Base-by-base conservation (phyloP, 2,329 filamentous ascomycete species). In the Tolypocladium amazonense region DNA sequence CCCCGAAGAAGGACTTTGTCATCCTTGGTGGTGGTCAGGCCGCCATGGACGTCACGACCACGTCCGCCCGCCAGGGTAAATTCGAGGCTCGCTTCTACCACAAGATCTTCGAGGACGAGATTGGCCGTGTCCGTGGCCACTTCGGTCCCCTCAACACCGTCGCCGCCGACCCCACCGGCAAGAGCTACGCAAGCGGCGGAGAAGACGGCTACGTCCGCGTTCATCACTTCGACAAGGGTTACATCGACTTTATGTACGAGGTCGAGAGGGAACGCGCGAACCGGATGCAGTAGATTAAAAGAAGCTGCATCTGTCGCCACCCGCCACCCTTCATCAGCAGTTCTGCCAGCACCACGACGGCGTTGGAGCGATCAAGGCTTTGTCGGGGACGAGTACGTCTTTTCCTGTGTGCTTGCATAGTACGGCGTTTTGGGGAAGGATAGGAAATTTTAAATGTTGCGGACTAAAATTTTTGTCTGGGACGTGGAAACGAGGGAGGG, bases 41-140 rank as follows among this genome's bases (percentile, higher is more conserved):
- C 65, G 94, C 94, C 72, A 97, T 97, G 91, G 93, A 97, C 73
- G 94, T 99, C 77, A 99, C 94, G 61, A 95, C 90, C 59, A 97
- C 94, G 57, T 88, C 88, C 39, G 88, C 92, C 56, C 86, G 94
- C 66, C 94, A 99, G 82, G 94, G 94, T 79, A 97, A 97, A 80
- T 99, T 99, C 81, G 94, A 99, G 78, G 94, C 94, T 53, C 88
- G 94, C 66, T 99, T 99, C 84, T 99, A 97, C 83, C 94, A 99
- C 87, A 97, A 96, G 84, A 88, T 99, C 75, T 97, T 99, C 75
- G 92, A 96, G 78, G 93, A 99, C 77, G 94, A 99, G 81, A 93
- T 97, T 71, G 94, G 94, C 68, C 88, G 94, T 81, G 94, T 99
- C 65, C 86, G 92, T 73, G 94, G 94, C 64, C 94, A 99, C 77